Percentiles rank a stretch among this genome's conserved stretches.
Conservation (phyloP, 2,329 filamentous ascomycete genomes). For the Hypoxylon sp. region DNA sequence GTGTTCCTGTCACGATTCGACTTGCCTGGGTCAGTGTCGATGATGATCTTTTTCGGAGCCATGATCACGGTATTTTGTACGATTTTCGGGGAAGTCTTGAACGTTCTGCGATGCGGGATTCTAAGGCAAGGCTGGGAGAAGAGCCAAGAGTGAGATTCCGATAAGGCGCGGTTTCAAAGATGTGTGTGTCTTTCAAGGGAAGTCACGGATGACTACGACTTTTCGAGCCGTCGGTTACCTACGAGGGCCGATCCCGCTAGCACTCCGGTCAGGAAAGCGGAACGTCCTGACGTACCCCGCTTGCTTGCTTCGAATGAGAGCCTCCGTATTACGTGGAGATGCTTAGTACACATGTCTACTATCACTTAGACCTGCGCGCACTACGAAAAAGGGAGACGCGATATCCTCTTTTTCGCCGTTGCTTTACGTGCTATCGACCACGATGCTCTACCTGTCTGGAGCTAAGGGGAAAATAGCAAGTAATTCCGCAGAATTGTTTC, state of each 20-base stretch:
- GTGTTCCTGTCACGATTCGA: neutral
- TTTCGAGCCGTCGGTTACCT: constrained; percentile 39
- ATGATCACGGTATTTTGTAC: constrained; percentile 51
- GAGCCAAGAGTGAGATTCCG: constrained; percentile 2
- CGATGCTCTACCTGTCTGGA: neutral
- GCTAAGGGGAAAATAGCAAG: neutral
- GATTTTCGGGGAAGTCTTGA: neutral
- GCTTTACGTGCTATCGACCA: too few species aligned
- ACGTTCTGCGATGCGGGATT: neutral
- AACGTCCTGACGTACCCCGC: neutral
- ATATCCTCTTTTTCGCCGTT: neutral
- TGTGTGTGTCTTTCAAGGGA: neutral
- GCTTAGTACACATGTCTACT: too few species aligned
- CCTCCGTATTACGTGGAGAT: neutral
- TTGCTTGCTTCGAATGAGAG: neutral
- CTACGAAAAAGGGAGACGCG: neutral
- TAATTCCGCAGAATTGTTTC: neutral
- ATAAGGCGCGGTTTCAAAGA: constrained; percentile 12
- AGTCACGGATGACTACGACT: too few species aligned
- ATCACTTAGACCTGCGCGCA: too few species aligned
- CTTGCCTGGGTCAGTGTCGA: constrained; percentile 90
- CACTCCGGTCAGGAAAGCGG: constrained; percentile 25
- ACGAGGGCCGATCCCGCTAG: constrained; percentile 32
- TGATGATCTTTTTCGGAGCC: constrained; percentile 81
- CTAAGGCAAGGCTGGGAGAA: neutral